Percentiles rank a stretch among this genome's conserved stretches.
phyloP scores from a whole-genome alignment of 1,139 yeast genomes.

The Protomyces gravidus region DNA sequence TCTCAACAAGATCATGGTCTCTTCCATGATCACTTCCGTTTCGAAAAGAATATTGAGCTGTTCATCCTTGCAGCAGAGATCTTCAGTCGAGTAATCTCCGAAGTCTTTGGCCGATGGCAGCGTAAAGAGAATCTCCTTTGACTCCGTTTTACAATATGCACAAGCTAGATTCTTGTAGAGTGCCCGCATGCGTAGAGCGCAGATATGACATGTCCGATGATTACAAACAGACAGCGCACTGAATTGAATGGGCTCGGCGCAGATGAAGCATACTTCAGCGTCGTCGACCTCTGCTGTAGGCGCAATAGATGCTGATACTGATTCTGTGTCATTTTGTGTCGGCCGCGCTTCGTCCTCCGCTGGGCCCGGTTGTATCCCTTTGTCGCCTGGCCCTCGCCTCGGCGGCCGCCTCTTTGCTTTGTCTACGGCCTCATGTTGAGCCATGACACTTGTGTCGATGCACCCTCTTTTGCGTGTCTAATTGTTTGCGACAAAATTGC shows the following conservation, averaged over 20 bases:
- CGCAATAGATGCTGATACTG: not conserved
- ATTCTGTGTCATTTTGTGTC: too few relatives aligned
- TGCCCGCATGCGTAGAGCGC: constrained; percentile 79
- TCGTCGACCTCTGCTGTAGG: constrained; percentile 37
- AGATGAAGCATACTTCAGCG: constrained; percentile 63
- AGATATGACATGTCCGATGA: constrained; percentile 76
- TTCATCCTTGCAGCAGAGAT: constrained; percentile 40
- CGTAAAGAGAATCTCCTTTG: constrained; percentile 57
- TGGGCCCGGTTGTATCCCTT: too few relatives aligned
- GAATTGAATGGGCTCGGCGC: constrained; percentile 65
- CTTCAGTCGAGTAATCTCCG: constrained; percentile 42
- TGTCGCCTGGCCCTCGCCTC: too few relatives aligned
- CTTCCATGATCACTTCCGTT: constrained; percentile 40
- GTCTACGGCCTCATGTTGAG: too few relatives aligned
- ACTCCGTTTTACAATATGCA: constrained; percentile 68
- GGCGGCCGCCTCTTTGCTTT: too few relatives aligned
- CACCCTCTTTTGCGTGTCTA: too few relatives aligned
- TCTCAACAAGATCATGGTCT: constrained; percentile 52
- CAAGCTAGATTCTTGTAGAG: constrained; percentile 70
- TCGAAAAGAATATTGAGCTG: constrained; percentile 41
- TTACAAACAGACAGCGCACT: constrained; percentile 78
- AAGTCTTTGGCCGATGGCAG: constrained; percentile 47
- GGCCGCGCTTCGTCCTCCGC: too few relatives aligned
- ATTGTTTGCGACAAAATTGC: too few relatives aligned
- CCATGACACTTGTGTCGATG: too few relatives aligned